phyloP scores from a whole-genome alignment of 495 filamentous ascomycete species.

The Aspergillus cavernicola region DNA sequence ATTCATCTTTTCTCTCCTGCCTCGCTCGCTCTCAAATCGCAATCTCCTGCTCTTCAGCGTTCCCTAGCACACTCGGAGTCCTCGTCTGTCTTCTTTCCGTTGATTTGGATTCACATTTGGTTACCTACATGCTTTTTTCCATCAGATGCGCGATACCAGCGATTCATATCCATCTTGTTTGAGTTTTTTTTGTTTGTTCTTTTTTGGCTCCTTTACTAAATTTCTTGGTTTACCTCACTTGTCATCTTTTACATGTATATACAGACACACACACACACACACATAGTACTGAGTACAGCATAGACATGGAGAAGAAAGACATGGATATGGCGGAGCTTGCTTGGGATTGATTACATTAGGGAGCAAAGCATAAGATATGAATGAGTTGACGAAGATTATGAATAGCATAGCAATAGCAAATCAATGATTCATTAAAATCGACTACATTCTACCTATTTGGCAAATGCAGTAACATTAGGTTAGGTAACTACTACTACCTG shows the following conservation, averaged over 20 bases:
- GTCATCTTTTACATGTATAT: background rate
- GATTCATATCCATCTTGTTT: too few species aligned
- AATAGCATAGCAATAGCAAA: constrained; percentile 1
- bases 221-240: background rate
- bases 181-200: too few species aligned
- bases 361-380: background rate
- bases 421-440: background rate
- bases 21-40: too few species aligned
- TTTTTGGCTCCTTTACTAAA: background rate
- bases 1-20: background rate
- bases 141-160: too few species aligned
- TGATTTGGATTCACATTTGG: too few species aligned
- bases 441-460: background rate
- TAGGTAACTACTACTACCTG: too few species aligned
- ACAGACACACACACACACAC: background rate
- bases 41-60: background rate
- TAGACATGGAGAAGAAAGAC: background rate
- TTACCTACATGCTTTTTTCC: too few species aligned
- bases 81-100: too few species aligned
- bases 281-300: background rate
- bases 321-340: too few species aligned
- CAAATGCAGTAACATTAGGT: background rate
- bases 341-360: too few species aligned
- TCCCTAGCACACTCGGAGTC: background rate
- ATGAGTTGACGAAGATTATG: constrained; percentile 7